Evolutionary conservation across 2,329 filamentous ascomycete species (phyloP).

Genomic region (Aspergillus awamori): DNA sequence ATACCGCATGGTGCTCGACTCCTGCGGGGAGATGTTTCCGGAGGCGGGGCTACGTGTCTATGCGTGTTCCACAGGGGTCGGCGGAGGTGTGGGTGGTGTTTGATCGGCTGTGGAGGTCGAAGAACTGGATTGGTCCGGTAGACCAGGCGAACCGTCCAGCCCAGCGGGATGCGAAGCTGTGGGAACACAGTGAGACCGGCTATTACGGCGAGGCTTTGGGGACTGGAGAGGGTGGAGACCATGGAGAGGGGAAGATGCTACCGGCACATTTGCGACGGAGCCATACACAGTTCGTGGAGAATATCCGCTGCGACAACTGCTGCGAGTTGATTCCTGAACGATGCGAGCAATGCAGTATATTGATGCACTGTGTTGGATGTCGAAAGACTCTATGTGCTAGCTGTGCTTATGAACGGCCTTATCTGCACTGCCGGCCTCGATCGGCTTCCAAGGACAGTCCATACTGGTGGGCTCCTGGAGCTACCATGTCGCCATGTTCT

Average conservation of each 20-base stretch:
- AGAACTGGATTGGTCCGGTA: constrained; percentile 58
- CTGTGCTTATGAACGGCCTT: constrained; percentile 60
- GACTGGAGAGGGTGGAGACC: constrained; percentile 47
- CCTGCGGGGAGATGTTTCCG: constrained; percentile 60
- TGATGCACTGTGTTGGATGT: constrained; percentile 65
- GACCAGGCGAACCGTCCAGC: constrained; percentile 32
- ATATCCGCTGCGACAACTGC: constrained; percentile 59
- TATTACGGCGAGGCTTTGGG: constrained; percentile 59
- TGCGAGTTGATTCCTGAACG: constrained; percentile 57
- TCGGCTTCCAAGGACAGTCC: constrained; percentile 33
- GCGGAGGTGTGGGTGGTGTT: constrained; percentile 66
- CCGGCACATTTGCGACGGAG: constrained; percentile 58
- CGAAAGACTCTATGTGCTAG: constrained; percentile 63
- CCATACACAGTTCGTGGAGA: constrained; percentile 56
- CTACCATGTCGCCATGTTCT: constrained; percentile 57
- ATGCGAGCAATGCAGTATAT: constrained; percentile 63
- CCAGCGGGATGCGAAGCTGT: constrained; percentile 54
- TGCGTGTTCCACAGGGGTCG: constrained; percentile 57
- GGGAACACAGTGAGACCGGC: constrained; percentile 59
- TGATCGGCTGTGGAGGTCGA: constrained; percentile 61
- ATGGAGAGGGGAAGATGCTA: constrained; percentile 57
- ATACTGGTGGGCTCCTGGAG: constrained; percentile 65
- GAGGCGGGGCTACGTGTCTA: constrained; percentile 59
- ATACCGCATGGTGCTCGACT: constrained; percentile 64
- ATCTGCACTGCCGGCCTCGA: constrained; percentile 35